Evolutionary conservation across 257 asterid genomes (phyloP).

Genomic region (Ophiorrhiza pumila): DNA sequence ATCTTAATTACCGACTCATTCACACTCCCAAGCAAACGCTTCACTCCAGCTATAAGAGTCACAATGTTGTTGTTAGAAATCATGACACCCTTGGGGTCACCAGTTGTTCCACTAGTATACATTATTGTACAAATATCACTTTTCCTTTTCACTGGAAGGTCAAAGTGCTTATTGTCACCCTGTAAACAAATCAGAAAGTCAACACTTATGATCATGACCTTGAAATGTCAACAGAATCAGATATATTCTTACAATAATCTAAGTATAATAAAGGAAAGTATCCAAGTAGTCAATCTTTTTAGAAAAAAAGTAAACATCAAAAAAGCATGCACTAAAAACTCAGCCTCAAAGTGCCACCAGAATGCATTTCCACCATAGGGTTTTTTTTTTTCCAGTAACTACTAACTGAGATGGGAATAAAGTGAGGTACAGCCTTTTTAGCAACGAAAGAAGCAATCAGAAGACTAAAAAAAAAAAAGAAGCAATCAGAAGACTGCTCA

Average conservation of each 20-base stretch:
- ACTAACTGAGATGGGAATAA: neutral
- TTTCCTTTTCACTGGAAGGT: constrained; percentile 78
- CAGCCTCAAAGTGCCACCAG: neutral
- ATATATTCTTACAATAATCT: neutral
- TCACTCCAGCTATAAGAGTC: constrained; percentile 73
- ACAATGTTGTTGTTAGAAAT: constrained; percentile 83
- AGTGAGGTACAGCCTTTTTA: neutral
- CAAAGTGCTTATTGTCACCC: constrained; percentile 66
- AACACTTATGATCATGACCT: neutral
- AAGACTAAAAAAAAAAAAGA: neutral
- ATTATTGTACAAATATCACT: constrained; percentile 89
- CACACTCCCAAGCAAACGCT: constrained; percentile 54
- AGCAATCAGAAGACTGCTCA: neutral
- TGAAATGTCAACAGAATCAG: neutral
- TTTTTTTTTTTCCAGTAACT: neutral
- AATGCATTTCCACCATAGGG: neutral
- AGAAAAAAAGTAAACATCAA: neutral
- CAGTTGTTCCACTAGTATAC: constrained; percentile 99
- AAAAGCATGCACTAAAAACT: neutral
- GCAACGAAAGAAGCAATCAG: neutral
- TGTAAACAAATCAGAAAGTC: constrained; percentile 30
- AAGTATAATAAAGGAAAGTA: neutral
- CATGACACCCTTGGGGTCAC: constrained; percentile 98
- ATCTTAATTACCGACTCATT: constrained; percentile 57
- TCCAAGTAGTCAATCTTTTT: neutral